These are phyloP conservation scores for Malus fusca DNA, from an alignment of 306 rosid genomes.

Conservation along the genomic window DNA sequence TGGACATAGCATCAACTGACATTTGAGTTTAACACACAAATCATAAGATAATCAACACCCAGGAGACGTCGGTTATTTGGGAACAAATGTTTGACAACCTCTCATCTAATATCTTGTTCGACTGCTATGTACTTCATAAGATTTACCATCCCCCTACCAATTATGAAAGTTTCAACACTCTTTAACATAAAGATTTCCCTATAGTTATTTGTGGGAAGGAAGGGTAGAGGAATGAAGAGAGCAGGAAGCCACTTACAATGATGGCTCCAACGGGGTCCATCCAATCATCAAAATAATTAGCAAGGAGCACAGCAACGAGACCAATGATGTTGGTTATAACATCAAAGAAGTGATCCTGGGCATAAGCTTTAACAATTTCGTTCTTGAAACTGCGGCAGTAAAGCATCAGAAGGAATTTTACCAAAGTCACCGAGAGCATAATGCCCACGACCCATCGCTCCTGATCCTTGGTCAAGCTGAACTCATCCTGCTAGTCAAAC, in stretches of 20 bases:
- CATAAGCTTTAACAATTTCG: conserved; percentile 90
- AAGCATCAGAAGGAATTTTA: conserved; percentile 59
- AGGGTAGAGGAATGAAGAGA: conserved; percentile 8
- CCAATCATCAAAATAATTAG: conserved; percentile 75
- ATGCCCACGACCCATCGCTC: conserved; percentile 91
- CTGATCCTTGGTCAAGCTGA: conserved; percentile 64
- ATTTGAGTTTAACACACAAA: background rate
- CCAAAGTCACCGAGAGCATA: conserved; percentile 85
- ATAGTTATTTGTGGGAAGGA: background rate
- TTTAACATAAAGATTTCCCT: background rate
- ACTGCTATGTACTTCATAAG: background rate
- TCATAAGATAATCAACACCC: background rate
- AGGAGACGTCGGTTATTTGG: background rate
- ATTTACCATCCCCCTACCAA: background rate
- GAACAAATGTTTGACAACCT: background rate
- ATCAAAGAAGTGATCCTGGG: conserved; percentile 97
- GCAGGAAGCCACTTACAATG: conserved; percentile 54
- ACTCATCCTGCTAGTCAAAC: conserved; percentile 43
- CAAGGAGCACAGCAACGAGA: conserved; percentile 86
- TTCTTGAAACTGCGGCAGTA: conserved; percentile 85
- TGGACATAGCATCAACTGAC: background rate
- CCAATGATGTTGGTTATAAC: conserved; percentile 92
- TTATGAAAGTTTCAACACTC: background rate
- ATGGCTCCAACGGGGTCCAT: conserved; percentile 97
- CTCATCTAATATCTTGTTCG: background rate